Evolutionary conservation across 1,284 basidiomycete genomes (phyloP), one percentile per base, ranked within the genome.

Genomic region (Grifola frondosa): DNA sequence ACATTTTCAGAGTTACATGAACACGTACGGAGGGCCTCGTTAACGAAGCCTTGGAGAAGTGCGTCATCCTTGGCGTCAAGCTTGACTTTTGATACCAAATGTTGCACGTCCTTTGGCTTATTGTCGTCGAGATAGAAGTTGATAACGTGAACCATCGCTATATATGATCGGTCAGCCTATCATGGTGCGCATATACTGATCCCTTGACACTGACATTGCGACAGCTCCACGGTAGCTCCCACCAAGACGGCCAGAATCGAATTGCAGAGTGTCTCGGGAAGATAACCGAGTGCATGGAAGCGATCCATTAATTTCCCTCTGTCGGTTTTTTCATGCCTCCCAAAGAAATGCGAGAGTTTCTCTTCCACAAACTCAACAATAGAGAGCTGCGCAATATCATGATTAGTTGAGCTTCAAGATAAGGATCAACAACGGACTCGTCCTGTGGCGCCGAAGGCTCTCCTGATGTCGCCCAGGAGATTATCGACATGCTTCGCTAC

Each of bases 161-260:
- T 35, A 65, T 5, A 5, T n/a, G n/a, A n/a, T n/a, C n/a, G n/a
- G n/a, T n/a, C n/a, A n/a, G n/a, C n/a, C n/a, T n/a, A n/a, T n/a
- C n/a, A n/a, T n/a, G n/a, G n/a, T n/a, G n/a, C n/a, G n/a, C n/a
- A n/a, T n/a, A n/a, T n/a, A n/a, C n/a, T n/a, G n/a, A n/a, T n/a
- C n/a, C n/a, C n/a, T n/a, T n/a, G n/a, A n/a, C 8, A 58, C 75
- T 25, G 53, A 80, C 85, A 75, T 46, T 90, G 71, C 12, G 82
- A 77, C 30, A 89, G 61, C 64, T 89, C 86, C 10, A 82, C 80
- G 5, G 81, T 78, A 4, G 78, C 67, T 17, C 78, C 76, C 40
- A 89, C 75, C 64, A 88, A 67, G 22, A 91, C 62, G n/a, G 86
- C 84, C 24, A 91, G 62, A 30, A 89, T 68, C 22, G 77, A 77